Percentiles rank a stretch among this genome's conserved stretches.
These are phyloP conservation scores for Pseudopediastrum boryanum DNA, from an alignment of 139 green algal genomes.

Conservation along the genomic window DNA sequence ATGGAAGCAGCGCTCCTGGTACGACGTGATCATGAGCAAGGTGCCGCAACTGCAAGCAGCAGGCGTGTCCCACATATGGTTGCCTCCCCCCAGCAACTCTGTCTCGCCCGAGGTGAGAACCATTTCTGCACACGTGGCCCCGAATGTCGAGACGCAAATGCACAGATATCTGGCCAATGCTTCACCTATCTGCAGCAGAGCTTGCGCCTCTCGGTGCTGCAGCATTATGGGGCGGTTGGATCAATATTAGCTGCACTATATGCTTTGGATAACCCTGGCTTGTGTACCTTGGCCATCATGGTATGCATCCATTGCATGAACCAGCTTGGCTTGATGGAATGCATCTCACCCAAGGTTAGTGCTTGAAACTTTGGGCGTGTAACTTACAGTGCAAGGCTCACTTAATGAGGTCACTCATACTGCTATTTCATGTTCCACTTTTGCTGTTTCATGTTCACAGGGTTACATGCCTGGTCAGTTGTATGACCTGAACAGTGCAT, in stretches of 20 bases:
- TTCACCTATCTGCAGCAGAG: no score
- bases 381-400: not conserved
- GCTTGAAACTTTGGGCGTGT: not conserved
- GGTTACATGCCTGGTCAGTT: slow-evolving; percentile 83
- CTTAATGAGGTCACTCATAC: not conserved
- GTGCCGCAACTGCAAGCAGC: slow-evolving; percentile 28
- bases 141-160: no score
- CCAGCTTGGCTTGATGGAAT: no score
- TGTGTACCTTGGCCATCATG: no score
- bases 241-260: not conserved
- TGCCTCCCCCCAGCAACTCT: slow-evolving; percentile 79
- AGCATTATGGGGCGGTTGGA: not conserved
- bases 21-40: no score
- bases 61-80: slow-evolving; percentile 80
- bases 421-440: not conserved
- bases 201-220: no score
- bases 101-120: slow-evolving; percentile 63
- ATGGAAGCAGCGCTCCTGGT: no score
- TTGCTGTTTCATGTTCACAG: slow-evolving; percentile 32
- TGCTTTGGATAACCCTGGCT: not conserved
- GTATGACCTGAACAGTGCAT: slow-evolving; percentile 80
- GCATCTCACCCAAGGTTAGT: no score
- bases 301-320: no score
- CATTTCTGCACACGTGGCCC: no score
- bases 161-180: no score